Base-by-base conservation (phyloP, 1,139 yeast species). In the Scheffersomyces illinoinensis region DNA sequence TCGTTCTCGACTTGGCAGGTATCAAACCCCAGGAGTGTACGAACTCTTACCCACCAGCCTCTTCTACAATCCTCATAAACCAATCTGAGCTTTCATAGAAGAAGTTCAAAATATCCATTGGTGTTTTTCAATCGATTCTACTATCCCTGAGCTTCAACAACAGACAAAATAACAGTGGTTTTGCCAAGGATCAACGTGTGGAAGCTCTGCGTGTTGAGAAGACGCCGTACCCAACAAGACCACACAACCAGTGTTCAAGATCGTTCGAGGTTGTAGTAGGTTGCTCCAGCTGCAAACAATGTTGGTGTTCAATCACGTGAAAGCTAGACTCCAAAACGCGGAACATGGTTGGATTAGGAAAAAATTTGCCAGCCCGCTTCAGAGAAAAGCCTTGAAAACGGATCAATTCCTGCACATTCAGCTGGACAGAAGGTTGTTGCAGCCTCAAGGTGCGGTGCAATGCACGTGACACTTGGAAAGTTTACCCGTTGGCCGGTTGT, bases 121-220 rank as follows among this genome's bases (percentile, higher is more conserved):
- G 14, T 33, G 2, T 2, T 17, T 33, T 26, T 33, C 43, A 33
- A 2, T 12, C 17, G 43, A 33, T 33, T 10, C 43, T 4, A 33
- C 14, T 33, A 10, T 14, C 43, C 43, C 43, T 10, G 17, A 8
- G 12, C 43, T 33, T 33, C 43, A 14, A 33, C 17, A 33, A 33
- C n/a, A 19, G 7, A 21, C 26, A 53, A 55, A 66, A 70, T 70
- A 70, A 61, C 62, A 73, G 70, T 91, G 97, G 90, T 90, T 90
- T 86, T 89, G 92, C 97, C 97, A 97, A 91, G 97, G 97, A 90
- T 91, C 97, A 97, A 92, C 91, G 97, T 91, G 97, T 97, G 97
- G 97, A 92, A 97, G 93, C 91, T 90, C 93, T 90, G 97, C 97
- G 97, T 91, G 97, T 91, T 91, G 91, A 90, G 97, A 96, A 91